phyloP scores from a whole-genome alignment of 1,284 basidiomycete genomes.

The Naganishia sp. region DNA sequence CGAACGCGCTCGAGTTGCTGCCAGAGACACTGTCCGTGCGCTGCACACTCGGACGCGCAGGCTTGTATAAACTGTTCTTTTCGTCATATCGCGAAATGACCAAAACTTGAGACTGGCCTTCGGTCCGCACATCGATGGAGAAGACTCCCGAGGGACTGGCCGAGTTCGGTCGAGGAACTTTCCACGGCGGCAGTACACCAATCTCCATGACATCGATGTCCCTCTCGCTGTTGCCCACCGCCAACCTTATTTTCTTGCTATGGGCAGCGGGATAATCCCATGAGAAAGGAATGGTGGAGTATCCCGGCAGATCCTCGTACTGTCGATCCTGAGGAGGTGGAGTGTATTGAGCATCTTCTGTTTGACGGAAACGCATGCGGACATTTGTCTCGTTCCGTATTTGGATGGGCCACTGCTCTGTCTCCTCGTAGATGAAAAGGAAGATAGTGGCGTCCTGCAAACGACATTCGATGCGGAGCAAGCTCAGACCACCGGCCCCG shows the following conservation, averaged over 20 bases:
- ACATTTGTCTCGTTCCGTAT: constrained; percentile 88
- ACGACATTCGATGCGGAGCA: constrained; percentile 80
- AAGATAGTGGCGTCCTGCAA: constrained; percentile 90
- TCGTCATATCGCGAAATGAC: constrained; percentile 85
- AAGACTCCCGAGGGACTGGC: constrained; percentile 58
- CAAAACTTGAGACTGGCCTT: constrained; percentile 81
- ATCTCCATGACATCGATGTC: constrained; percentile 94
- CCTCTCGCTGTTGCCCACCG: constrained; percentile 67
- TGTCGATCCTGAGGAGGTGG: constrained; percentile 50
- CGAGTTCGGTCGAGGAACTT: constrained; percentile 63
- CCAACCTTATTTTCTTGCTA: constrained; percentile 77
- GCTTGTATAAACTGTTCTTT: constrained; percentile 86
- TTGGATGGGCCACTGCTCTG: constrained; percentile 79
- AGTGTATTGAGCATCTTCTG: constrained; percentile 56
- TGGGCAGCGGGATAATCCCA: constrained; percentile 91
- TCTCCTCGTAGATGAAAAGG: constrained; percentile 69
- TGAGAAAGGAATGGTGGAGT: constrained; percentile 61
- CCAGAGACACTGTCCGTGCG: constrained; percentile 72
- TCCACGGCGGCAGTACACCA: constrained; percentile 87
- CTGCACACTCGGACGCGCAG: constrained; percentile 61
- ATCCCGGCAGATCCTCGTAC: constrained; percentile 23
- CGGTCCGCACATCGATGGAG: constrained; percentile 90
- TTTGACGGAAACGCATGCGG: constrained; percentile 72
- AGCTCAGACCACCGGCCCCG: constrained; percentile 54
- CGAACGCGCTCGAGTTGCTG: constrained; percentile 63